Percentiles rank a stretch among this genome's conserved stretches.
These are phyloP conservation scores for Glomus cerebriforme DNA, from an alignment of 192 early-diverging fungal species.

Conservation along the genomic window DNA sequence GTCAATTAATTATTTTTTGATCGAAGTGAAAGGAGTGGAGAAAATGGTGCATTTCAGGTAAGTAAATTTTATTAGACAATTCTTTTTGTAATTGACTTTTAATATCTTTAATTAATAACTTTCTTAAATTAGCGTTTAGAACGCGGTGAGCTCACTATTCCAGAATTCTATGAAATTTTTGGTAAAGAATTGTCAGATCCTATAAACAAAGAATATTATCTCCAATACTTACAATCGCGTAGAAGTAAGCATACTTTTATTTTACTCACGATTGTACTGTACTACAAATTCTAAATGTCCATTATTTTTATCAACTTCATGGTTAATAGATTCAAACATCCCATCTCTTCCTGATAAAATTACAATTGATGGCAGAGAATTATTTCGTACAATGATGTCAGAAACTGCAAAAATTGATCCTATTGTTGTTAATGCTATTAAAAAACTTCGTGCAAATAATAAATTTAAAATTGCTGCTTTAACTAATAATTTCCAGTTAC, in stretches of 20 bases:
- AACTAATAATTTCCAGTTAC: slow-evolving; percentile 79
- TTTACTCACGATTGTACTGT: neutral
- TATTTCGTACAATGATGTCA: slow-evolving; percentile 67
- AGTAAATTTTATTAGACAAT: neutral
- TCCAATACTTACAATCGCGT: slow-evolving; percentile 39
- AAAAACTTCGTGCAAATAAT: slow-evolving; percentile 43
- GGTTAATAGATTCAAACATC: slow-evolving; percentile 9
- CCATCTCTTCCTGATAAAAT: slow-evolving; percentile 33
- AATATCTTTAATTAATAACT: neutral
- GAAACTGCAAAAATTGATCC: slow-evolving; percentile 50
- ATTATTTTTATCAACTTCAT: neutral
- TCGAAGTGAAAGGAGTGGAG: slow-evolving; percentile 33
- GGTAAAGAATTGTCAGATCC: slow-evolving; percentile 60
- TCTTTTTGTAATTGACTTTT: neutral
- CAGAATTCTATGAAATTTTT: slow-evolving; percentile 60
- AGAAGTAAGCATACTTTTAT: slow-evolving; percentile 27
- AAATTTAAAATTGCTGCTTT: slow-evolving; percentile 72
- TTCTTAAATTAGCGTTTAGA: slow-evolving; percentile 43
- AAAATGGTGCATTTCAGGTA: slow-evolving; percentile 51
- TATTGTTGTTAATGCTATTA: slow-evolving; percentile 52
- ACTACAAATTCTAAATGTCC: neutral
- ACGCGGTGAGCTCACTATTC: slow-evolving; percentile 60
- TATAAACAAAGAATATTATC: slow-evolving; percentile 50
- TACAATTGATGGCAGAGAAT: slow-evolving; percentile 57
- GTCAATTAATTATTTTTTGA: neutral